A percentile compares a stretch with the other conserved stretches of the same genome.
These are phyloP conservation scores for Alisma plantagoaquatica DNA, from an alignment of 106 monocot species.

Conservation along the genomic window DNA sequence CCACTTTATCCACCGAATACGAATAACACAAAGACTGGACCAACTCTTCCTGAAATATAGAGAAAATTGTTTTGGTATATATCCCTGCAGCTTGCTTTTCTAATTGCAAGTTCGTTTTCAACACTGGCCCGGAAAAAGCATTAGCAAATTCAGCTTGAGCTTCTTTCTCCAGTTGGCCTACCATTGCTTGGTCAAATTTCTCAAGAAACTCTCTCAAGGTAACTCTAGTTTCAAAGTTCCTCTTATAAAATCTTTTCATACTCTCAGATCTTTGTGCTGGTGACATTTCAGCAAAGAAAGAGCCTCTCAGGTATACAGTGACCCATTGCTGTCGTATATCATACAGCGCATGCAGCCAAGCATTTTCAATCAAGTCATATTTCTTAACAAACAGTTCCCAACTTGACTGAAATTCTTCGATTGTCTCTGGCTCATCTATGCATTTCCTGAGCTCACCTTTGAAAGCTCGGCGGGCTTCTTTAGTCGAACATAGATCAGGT, in stretches of 20 bases:
- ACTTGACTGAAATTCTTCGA: constrained; percentile 26
- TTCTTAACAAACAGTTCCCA: constrained; percentile 52
- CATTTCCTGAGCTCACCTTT: constrained; percentile 15
- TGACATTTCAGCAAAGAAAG: constrained; percentile 73
- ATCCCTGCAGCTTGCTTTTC: constrained; percentile 52
- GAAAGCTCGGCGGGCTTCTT: background rate
- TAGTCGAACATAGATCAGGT: background rate
- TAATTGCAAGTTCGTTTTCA: constrained; percentile 44
- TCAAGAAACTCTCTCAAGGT: constrained; percentile 31
- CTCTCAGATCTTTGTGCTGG: constrained; percentile 40
- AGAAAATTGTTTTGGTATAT: constrained; percentile 54
- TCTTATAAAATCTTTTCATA: constrained; percentile 47
- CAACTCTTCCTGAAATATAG: constrained; percentile 59
- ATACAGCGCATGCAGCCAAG: constrained; percentile 55
- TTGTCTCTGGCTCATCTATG: constrained; percentile 11
- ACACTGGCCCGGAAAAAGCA: constrained; percentile 15
- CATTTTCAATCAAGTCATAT: constrained; percentile 48
- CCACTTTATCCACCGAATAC: constrained; percentile 39
- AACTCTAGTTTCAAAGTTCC: constrained; percentile 32
- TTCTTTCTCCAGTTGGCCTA: constrained; percentile 39
- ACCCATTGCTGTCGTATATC: constrained; percentile 52
- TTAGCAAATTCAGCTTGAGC: constrained; percentile 37
- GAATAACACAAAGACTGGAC: constrained; percentile 36
- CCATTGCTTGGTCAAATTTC: constrained; percentile 57
- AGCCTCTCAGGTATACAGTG: constrained; percentile 42